Evolutionary conservation across 495 filamentous ascomycete genomes (phyloP), one percentile per base, ranked within the genome.

Genomic region (Podospora tetraspora): DNA sequence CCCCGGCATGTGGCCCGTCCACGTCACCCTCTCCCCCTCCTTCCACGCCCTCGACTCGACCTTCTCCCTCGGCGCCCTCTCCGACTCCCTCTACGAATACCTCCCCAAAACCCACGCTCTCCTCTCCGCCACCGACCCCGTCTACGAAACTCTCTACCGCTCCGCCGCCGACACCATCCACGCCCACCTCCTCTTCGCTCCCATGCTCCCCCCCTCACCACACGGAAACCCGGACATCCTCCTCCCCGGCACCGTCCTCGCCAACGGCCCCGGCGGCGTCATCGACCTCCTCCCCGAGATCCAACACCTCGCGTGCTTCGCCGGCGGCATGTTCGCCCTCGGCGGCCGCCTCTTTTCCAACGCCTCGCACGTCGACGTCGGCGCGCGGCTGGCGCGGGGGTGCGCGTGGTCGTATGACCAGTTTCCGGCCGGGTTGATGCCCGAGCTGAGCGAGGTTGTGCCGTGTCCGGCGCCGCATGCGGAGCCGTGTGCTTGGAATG

Each of bases 341-440:
- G 95, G 92, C 52, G 90, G 91, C 24, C 90, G 87, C 71, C 81
- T 93, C 3, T 93, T 96, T 69, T 80, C 85, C 24, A 81, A 88
- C 21, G 81, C 88, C 1, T 83, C 85, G 3, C 90, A 97, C 72
- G 78, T 97, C 62, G 84, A 90, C n/a, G 84, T 92, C 24, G 95
- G 90, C 3, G 81, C 84, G 59, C 90, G 91, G 72, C 83, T 97
- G n/a, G 91, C 92, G 0, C 89, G 95, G 63, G 95, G 94, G 16
- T 97, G 94, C 70, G 89, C 94, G n/a, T 97, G 92, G 94, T 88
- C 92, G 2, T 97, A 97, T 74, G 84, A 88, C 37, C 83, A 86
- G 7, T 93, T 93, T 37, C 82, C 86, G 5, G 89, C 89, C 0
- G 93, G 94, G 5, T 89, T 99, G 72, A 96, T 96, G 92, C 93